Conservation (phyloP, 2,329 filamentous ascomycete genomes). For the Colletotrichum higginsianum region DNA sequence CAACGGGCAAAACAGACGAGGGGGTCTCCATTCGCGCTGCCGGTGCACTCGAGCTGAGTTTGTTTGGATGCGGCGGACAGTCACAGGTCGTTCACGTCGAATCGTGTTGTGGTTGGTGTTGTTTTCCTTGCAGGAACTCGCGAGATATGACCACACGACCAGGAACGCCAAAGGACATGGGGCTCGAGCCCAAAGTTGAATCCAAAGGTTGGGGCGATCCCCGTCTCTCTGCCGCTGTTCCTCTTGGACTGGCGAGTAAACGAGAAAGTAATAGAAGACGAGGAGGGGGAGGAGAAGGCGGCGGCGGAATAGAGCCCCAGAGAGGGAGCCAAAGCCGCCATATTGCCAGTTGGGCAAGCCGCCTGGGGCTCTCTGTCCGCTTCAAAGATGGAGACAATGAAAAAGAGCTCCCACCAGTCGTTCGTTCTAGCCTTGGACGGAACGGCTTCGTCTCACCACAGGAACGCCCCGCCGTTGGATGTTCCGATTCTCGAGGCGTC, state of each 20-base stretch:
- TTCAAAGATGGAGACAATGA: conserved; percentile 17
- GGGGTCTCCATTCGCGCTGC: neutral
- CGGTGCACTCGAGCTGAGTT: neutral
- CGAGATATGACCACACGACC: neutral
- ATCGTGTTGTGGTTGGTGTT: conserved; percentile 1
- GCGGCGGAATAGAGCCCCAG: no score
- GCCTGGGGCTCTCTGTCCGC: neutral
- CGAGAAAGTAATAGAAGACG: neutral
- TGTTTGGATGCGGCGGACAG: conserved; percentile 13
- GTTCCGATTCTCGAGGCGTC: neutral
- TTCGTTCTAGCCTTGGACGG: no score
- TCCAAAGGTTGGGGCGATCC: neutral
- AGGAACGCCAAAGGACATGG: neutral
- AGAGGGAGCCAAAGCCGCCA: conserved; percentile 8
- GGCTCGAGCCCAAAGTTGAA: conserved; percentile 15
- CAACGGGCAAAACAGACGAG: conserved; percentile 10
- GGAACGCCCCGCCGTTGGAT: neutral
- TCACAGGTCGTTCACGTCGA: conserved; percentile 15
- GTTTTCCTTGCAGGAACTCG: conserved; percentile 11
- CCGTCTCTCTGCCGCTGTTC: neutral
- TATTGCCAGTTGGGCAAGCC: neutral
- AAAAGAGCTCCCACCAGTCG: neutral
- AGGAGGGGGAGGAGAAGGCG: no score
- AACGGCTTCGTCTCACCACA: conserved; percentile 9
- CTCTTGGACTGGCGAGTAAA: neutral